These are phyloP conservation scores for Oryza australiensis DNA, from an alignment of 176 grass and related monocot species.

Conservation along the genomic window DNA sequence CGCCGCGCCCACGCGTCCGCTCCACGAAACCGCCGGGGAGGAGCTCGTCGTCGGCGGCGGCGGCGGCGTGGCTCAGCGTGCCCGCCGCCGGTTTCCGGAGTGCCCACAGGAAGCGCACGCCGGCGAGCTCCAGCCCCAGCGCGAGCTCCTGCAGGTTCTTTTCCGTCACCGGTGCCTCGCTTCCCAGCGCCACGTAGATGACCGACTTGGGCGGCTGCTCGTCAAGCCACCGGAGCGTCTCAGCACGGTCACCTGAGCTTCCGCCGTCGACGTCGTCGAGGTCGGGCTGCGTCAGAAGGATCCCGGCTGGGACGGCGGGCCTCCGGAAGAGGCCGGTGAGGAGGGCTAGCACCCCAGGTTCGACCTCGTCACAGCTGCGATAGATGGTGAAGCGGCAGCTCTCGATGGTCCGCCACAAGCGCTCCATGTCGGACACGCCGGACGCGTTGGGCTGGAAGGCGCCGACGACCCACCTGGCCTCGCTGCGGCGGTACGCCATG, in stretches of 20 bases:
- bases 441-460: background rate
- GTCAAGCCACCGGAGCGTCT: conserved; percentile 45
- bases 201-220: conserved; percentile 37
- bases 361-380: conserved; percentile 48
- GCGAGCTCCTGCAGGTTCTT: conserved; percentile 50
- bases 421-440: background rate
- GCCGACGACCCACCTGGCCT: background rate
- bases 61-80: background rate
- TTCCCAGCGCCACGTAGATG: conserved; percentile 64
- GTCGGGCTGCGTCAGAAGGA: background rate
- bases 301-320: conserved; percentile 38
- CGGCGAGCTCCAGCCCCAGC: conserved; percentile 50
- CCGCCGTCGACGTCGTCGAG: too few relatives aligned
- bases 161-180: conserved; percentile 42
- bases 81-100: conserved; percentile 31
- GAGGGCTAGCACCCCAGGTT: conserved; percentile 30
- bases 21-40: conserved; percentile 45
- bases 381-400: conserved; percentile 24
- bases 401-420: background rate
- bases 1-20: background rate
- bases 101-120: conserved; percentile 55
- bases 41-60: background rate
- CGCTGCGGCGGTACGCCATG: conserved; percentile 32
- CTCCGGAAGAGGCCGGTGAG: conserved; percentile 25
- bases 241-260: background rate